Percentiles rank a stretch among this genome's conserved stretches.
Conservation (phyloP, 164 flowering plant genomes). For the Protea cynaroides region DNA sequence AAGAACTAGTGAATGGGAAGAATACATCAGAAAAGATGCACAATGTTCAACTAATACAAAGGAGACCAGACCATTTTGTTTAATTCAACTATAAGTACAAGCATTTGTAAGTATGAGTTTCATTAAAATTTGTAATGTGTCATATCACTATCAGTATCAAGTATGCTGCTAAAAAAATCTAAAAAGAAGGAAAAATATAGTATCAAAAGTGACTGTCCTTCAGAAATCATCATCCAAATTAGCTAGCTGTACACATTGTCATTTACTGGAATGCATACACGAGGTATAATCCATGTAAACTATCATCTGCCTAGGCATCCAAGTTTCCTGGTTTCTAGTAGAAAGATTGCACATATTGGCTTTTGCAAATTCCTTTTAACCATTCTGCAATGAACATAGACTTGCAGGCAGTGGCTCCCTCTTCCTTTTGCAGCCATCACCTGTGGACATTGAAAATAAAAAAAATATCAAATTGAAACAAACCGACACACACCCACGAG, state of each 20-base stretch:
- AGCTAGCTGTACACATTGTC: constrained; percentile 12
- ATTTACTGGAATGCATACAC: constrained; percentile 13
- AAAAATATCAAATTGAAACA: constrained; percentile 42
- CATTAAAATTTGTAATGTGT: not conserved
- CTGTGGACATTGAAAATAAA: constrained; percentile 37
- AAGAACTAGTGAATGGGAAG: not conserved
- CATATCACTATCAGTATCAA: constrained; percentile 6
- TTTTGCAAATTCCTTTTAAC: constrained; percentile 22
- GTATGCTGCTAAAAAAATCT: constrained; percentile 5
- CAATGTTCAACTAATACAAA: constrained; percentile 4
- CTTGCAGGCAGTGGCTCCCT: constrained; percentile 21
- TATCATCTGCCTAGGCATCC: constrained; percentile 13
- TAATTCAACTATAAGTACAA: constrained; percentile 4
- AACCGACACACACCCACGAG: constrained; percentile 8
- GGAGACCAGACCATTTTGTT: not conserved
- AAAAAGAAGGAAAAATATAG: not conserved
- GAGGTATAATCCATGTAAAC: constrained; percentile 11
- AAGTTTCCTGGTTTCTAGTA: constrained; percentile 8
- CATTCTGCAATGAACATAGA: constrained; percentile 35
- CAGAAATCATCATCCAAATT: constrained; percentile 12
- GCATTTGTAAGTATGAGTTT: not conserved
- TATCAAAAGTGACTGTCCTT: not conserved
- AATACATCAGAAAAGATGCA: constrained; percentile 3
- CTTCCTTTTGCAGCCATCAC: constrained; percentile 41
- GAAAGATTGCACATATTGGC: constrained; percentile 9